Percentiles rank a stretch among this genome's conserved stretches.
phyloP scores from a whole-genome alignment of 768 basidiomycete genomes.

The Suillus subluteus region DNA sequence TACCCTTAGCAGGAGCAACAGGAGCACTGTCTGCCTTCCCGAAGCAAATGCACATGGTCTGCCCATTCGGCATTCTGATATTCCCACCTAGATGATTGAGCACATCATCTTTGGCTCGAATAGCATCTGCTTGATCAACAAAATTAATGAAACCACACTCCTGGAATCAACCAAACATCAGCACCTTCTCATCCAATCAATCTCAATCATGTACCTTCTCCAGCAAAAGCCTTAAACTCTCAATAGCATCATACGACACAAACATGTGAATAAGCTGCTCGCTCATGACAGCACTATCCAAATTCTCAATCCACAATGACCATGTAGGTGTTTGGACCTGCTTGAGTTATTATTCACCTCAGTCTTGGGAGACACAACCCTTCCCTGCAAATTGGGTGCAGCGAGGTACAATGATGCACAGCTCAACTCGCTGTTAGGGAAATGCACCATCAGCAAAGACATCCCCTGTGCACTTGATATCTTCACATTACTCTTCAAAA shows the following conservation, averaged over 20 bases:
- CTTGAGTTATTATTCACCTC: slow-evolving; percentile 61
- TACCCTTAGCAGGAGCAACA: slow-evolving; percentile 82
- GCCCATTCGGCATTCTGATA: slow-evolving; percentile 92
- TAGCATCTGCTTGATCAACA: slow-evolving; percentile 93
- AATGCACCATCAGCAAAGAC: slow-evolving; percentile 61
- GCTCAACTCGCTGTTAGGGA: slow-evolving; percentile 64
- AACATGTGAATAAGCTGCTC: slow-evolving; percentile 96
- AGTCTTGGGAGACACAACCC: slow-evolving; percentile 83
- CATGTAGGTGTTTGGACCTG: slow-evolving; percentile 93
- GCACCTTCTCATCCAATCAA: slow-evolving; percentile 12
- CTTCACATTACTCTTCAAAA: slow-evolving; percentile 64
- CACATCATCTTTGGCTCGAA: slow-evolving; percentile 97
- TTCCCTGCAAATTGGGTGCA: slow-evolving; percentile 68
- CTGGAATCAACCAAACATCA: slow-evolving; percentile 45
- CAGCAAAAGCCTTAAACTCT: slow-evolving; percentile 90
- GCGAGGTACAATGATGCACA: slow-evolving; percentile 69
- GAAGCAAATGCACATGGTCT: slow-evolving; percentile 96
- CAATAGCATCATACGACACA: slow-evolving; percentile 95
- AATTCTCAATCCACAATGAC: slow-evolving; percentile 97
- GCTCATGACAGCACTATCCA: slow-evolving; percentile 92
- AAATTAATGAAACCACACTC: slow-evolving; percentile 99
- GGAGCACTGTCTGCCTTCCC: slow-evolving; percentile 98
- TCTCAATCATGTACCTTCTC: slow-evolving; percentile 74
- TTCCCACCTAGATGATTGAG: slow-evolving; percentile 93
- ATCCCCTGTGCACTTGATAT: slow-evolving; percentile 45